phyloP scores from a whole-genome alignment of 495 filamentous ascomycete genomes.

The Podospora didyma region DNA sequence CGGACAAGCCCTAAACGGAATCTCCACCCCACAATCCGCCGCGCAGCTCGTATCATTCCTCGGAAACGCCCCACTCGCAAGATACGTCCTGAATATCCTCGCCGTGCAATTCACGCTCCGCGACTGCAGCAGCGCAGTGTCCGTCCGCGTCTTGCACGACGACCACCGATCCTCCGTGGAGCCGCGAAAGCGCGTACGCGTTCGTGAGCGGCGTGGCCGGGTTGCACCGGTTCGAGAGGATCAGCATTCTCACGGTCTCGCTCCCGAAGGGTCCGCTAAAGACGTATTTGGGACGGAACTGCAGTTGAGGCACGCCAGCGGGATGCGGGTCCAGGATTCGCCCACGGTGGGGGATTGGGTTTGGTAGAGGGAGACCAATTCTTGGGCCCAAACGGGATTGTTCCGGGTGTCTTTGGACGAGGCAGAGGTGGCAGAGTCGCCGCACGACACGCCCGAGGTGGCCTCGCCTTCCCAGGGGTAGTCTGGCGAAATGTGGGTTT shows the following conservation, averaged over 20 bases:
- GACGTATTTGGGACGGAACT: slow-evolving; percentile 19
- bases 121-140: slow-evolving; percentile 16
- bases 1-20: not conserved
- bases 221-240: slow-evolving; percentile 26
- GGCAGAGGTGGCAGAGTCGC: slow-evolving; percentile 41
- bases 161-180: slow-evolving; percentile 22
- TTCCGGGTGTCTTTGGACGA: not conserved
- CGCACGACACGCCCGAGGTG: slow-evolving; percentile 50
- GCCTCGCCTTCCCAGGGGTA: not conserved
- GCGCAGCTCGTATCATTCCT: slow-evolving; percentile 18
- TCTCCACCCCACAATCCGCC: slow-evolving; percentile 16
- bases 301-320: slow-evolving; percentile 51
- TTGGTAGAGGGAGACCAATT: slow-evolving; percentile 35
- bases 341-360: slow-evolving; percentile 46
- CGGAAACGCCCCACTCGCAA: slow-evolving; percentile 14
- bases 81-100: slow-evolving; percentile 8
- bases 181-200: slow-evolving; percentile 21
- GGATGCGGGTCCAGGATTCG: slow-evolving; percentile 51
- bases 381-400: slow-evolving; percentile 35
- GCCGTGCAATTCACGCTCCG: slow-evolving; percentile 24
- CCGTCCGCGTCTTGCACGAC: slow-evolving; percentile 27
- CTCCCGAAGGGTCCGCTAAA: slow-evolving; percentile 27
- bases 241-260: slow-evolving; percentile 27
- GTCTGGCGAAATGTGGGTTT: not conserved
- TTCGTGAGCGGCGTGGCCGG: slow-evolving; percentile 30